Conservation (phyloP, 1,139 yeast genomes). For the Geotrichum cucujoidarum region DNA sequence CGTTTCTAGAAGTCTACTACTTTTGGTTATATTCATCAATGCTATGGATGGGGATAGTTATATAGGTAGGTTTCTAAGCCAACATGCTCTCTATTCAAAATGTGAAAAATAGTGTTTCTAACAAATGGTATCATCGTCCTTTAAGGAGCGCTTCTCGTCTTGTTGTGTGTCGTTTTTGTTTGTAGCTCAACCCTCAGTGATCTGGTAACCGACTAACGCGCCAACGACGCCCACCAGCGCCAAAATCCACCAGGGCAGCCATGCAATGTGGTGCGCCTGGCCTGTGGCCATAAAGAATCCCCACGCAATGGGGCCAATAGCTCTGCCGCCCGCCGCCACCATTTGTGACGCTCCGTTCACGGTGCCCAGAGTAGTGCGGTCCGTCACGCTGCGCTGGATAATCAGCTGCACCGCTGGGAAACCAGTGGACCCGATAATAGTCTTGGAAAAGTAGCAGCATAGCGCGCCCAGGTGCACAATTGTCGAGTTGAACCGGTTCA, state of each 20-base stretch:
- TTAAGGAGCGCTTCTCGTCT: no score
- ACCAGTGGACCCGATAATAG: constrained; percentile 26
- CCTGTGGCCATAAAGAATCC: constrained; percentile 52
- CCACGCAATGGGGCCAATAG: constrained; percentile 55
- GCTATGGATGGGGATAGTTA: no score
- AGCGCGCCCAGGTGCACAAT: constrained; percentile 9
- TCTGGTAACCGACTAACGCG: neutral
- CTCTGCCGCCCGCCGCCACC: constrained; percentile 51
- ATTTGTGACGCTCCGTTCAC: constrained; percentile 36
- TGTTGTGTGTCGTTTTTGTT: no score
- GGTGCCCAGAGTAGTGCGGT: constrained; percentile 32
- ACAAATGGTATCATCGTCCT: no score
- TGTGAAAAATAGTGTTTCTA: no score
- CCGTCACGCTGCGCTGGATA: constrained; percentile 33
- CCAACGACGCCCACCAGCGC: neutral
- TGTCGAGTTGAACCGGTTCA: constrained; percentile 30
- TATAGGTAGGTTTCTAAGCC: no score
- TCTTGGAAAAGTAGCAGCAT: constrained; percentile 21
- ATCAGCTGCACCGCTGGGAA: constrained; percentile 32
- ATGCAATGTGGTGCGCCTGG: constrained; percentile 42
- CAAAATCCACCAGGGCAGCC: constrained; percentile 49
- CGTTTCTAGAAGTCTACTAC: no score
- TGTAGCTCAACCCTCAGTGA: neutral
- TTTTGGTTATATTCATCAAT: no score
- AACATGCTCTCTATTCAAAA: no score